phyloP scores from a whole-genome alignment of 139 green algal species.

The Pseudopediastrum boryanum region DNA sequence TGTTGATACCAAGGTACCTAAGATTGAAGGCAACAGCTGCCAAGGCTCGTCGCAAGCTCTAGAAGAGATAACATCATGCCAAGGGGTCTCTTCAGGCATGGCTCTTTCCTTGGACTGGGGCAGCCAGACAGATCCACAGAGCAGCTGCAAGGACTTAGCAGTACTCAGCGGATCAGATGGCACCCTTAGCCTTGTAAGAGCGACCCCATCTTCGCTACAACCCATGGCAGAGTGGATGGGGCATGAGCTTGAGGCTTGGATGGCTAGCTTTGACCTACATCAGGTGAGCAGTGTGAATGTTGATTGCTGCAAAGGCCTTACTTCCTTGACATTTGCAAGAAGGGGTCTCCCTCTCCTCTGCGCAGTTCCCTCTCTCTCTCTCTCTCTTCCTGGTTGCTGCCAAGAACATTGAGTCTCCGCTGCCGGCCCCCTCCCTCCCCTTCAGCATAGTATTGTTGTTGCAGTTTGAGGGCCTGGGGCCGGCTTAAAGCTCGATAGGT shows the following conservation, averaged over 20 bases:
- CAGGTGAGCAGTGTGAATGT: too few species aligned
- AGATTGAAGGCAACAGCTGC: neutral
- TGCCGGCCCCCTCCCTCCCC: too few species aligned
- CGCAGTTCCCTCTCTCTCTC: too few species aligned
- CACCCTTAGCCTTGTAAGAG: conserved; percentile 38
- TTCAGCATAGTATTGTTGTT: too few species aligned
- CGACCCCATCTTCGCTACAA: conserved; percentile 1
- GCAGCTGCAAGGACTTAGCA: neutral
- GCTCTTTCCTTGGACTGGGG: conserved; percentile 22
- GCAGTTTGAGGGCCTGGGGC: too few species aligned
- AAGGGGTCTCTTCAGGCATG: conserved; percentile 22
- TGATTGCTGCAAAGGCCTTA: too few species aligned
- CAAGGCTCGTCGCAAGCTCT: neutral
- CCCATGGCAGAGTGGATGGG: conserved; percentile 50
- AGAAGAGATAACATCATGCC: neutral
- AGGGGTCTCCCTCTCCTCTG: too few species aligned
- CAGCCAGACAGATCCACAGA: neutral
- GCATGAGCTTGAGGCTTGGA: conserved; percentile 73
- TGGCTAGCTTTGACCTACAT: conserved; percentile 41
- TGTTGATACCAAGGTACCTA: neutral
- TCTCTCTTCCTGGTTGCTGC: too few species aligned
- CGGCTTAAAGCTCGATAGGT: too few species aligned
- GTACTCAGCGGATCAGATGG: conserved; percentile 37
- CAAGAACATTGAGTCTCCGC: too few species aligned
- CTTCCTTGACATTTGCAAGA: too few species aligned